A percentile compares a stretch with the other conserved stretches of the same genome.
Evolutionary conservation across 805 yeast genomes (phyloP).

Genomic region (Scheffersomyces amazonensis): DNA sequence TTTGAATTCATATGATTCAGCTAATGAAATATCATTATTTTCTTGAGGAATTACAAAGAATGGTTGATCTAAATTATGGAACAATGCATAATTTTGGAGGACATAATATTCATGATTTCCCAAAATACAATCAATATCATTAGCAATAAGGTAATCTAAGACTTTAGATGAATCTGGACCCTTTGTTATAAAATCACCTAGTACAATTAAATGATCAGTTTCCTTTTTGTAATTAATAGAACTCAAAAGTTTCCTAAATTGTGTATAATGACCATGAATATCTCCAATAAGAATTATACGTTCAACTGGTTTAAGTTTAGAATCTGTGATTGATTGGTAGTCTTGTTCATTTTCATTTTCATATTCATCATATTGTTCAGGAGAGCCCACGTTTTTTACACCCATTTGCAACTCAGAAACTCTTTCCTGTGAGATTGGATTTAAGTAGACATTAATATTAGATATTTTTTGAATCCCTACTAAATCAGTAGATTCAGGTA

Average conservation of each 20-base stretch:
- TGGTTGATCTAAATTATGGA: constrained; percentile 47
- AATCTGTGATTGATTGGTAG: constrained; percentile 8
- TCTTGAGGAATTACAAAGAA: constrained; percentile 13
- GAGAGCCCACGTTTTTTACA: constrained; percentile 5
- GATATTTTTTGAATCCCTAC: constrained; percentile 21
- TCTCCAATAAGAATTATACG: constrained; percentile 79
- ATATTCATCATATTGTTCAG: constrained; percentile 15
- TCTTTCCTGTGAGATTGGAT: constrained; percentile 13
- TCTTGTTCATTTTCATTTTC: constrained; percentile 13
- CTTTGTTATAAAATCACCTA: constrained; percentile 85
- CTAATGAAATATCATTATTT: constrained; percentile 3
- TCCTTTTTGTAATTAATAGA: constrained; percentile 45
- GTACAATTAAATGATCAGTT: constrained; percentile 58
- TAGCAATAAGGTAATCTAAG: constrained; percentile 57
- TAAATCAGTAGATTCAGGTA: constrained; percentile 30
- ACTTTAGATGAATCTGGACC: constrained; percentile 76
- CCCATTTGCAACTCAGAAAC: background rate
- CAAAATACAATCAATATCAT: constrained; percentile 67
- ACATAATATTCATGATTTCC: constrained; percentile 88
- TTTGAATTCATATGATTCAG: background rate
- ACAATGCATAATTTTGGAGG: constrained; percentile 59
- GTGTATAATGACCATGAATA: constrained; percentile 74
- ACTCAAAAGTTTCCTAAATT: constrained; percentile 51
- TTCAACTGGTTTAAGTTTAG: constrained; percentile 14
- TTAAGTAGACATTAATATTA: constrained; percentile 20